A percentile compares a stretch with the other conserved stretches of the same genome.
Evolutionary conservation across 2,329 filamentous ascomycete genomes (phyloP).

Genomic region (Pseudocercospora pini-densiflorae): DNA sequence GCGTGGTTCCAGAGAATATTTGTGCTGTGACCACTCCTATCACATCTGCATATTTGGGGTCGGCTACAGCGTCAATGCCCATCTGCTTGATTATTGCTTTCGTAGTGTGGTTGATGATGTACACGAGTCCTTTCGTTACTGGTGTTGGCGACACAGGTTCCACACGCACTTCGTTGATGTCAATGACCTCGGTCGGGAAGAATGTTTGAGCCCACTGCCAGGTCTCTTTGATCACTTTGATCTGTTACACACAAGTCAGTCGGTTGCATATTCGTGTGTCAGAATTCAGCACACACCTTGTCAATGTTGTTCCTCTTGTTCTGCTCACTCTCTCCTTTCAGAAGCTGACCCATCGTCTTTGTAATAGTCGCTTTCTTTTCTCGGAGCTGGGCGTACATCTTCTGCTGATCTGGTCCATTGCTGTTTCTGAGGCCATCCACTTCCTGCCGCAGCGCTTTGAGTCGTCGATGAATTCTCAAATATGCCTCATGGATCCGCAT

Average conservation of each 20-base stretch:
- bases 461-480: constrained; percentile 43
- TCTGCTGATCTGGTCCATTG: background rate
- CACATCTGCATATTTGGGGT: constrained; percentile 65
- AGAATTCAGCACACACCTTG: constrained; percentile 9
- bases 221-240: constrained; percentile 11
- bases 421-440: constrained; percentile 56
- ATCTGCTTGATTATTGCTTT: constrained; percentile 73
- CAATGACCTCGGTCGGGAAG: constrained; percentile 8
- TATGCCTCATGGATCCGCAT: constrained; percentile 22
- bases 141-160: constrained; percentile 9
- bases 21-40: constrained; percentile 77
- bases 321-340: constrained; percentile 51
- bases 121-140: constrained; percentile 43
- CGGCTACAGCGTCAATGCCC: constrained; percentile 44
- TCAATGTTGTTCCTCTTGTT: constrained; percentile 10
- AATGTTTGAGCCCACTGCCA: constrained; percentile 18
- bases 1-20: constrained; percentile 70
- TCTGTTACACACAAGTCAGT: constrained; percentile 11
- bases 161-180: constrained; percentile 18
- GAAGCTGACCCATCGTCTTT: constrained; percentile 57
- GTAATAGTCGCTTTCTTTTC: constrained; percentile 61
- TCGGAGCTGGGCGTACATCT: constrained; percentile 50
- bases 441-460: constrained; percentile 65
- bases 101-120: constrained; percentile 75
- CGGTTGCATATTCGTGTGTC: background rate